Evolutionary conservation across 2,329 filamentous ascomycete species (phyloP).

Genomic region (Cyphellophora attinorum): DNA sequence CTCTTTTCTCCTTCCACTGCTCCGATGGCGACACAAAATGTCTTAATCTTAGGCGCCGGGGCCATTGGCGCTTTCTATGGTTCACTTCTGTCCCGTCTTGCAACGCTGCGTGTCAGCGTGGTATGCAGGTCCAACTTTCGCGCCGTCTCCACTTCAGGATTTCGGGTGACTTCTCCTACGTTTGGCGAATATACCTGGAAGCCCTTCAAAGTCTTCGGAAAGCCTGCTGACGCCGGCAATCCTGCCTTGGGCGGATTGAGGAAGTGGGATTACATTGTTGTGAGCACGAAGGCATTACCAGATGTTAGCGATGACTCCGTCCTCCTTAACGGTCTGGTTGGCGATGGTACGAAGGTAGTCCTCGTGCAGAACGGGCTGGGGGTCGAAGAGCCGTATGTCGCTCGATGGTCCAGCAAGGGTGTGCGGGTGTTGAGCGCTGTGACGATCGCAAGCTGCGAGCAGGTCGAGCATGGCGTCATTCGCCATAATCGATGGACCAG

Average conservation of each 20-base stretch:
- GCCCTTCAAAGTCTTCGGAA: conserved; percentile 54
- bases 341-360: conserved; percentile 47
- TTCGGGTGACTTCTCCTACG: conserved; percentile 53
- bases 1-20: not conserved
- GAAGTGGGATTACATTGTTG: conserved; percentile 58
- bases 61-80: conserved; percentile 20
- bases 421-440: conserved; percentile 60
- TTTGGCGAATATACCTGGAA: conserved; percentile 59
- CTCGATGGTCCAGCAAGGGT: conserved; percentile 48
- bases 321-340: conserved; percentile 52
- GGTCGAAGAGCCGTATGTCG: conserved; percentile 57
- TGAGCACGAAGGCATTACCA: conserved; percentile 62
- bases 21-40: conserved; percentile 2
- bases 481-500: conserved; percentile 66
- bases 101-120: conserved; percentile 52
- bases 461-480: conserved; percentile 52
- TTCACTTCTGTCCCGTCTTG: conserved; percentile 13
- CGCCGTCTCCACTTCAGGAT: conserved; percentile 51
- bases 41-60: conserved; percentile 19
- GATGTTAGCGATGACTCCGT: conserved; percentile 54
- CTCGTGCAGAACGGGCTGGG: conserved; percentile 63
- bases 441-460: conserved; percentile 60
- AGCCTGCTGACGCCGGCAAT: conserved; percentile 44
- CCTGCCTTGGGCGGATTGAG: no score
- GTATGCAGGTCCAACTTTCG: conserved; percentile 66